Conservation (phyloP, 2,329 filamentous ascomycete genomes). For the Ascochyta viciae-villosae region DNA sequence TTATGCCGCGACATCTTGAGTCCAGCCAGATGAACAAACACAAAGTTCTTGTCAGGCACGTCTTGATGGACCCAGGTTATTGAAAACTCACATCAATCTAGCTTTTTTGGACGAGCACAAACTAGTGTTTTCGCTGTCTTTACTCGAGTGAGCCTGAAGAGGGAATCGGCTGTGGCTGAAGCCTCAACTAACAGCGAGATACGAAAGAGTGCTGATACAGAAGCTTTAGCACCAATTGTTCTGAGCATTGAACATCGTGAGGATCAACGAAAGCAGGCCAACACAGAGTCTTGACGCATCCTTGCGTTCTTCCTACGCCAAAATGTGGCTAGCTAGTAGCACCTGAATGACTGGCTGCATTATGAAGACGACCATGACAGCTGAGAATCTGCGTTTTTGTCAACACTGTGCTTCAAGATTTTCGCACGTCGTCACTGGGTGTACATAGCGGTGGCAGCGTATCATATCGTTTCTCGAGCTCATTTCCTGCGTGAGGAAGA, state of each 20-base stretch:
- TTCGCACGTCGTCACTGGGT: neutral
- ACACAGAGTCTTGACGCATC: neutral
- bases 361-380: constrained; percentile 9
- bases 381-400: neutral
- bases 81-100: too few relatives aligned
- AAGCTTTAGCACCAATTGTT: too few relatives aligned
- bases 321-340: neutral
- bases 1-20: too few relatives aligned
- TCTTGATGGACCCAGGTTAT: too few relatives aligned
- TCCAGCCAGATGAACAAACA: too few relatives aligned
- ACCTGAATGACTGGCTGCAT: constrained; percentile 3
- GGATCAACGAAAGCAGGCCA: neutral
- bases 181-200: too few relatives aligned
- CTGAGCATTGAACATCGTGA: neutral
- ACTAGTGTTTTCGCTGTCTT: too few relatives aligned
- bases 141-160: too few relatives aligned
- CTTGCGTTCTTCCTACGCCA: neutral
- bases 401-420: neutral
- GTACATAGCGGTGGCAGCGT: constrained; percentile 19
- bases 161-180: too few relatives aligned
- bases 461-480: constrained; percentile 18
- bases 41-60: too few relatives aligned
- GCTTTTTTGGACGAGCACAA: too few relatives aligned
- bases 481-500: constrained; percentile 16
- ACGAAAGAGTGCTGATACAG: too few relatives aligned